Conservation (phyloP, 2,329 filamentous ascomycete genomes). For the Hortaea werneckii region DNA sequence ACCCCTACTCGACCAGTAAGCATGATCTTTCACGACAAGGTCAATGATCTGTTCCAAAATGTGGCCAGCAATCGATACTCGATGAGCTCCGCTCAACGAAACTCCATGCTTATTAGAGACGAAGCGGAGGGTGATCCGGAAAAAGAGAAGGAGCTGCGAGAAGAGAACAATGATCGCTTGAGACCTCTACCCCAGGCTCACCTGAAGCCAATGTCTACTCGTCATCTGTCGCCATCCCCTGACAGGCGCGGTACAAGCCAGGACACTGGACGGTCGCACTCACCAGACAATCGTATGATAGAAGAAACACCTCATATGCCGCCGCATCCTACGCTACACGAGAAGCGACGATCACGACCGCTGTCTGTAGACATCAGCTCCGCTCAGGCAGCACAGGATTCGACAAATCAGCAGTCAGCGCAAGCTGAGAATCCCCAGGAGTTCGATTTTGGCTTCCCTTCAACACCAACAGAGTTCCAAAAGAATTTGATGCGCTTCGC, state of each 20-base stretch:
- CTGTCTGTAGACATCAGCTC: conserved; percentile 35
- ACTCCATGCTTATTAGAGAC: conserved; percentile 71
- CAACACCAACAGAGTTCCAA: conserved; percentile 77
- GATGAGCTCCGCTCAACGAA: conserved; percentile 44
- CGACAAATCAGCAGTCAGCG: conserved; percentile 8
- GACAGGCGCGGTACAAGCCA: conserved; percentile 26
- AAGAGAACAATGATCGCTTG: conserved; percentile 75
- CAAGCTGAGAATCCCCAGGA: conserved; percentile 7
- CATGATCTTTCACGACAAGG: conserved; percentile 70
- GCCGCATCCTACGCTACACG: conserved; percentile 25
- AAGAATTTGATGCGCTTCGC: conserved; percentile 86
- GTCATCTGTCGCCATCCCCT: conserved; percentile 15
- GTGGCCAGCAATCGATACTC: conserved; percentile 62
- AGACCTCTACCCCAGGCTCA: conserved; percentile 62
- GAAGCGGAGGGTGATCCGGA: conserved; percentile 71
- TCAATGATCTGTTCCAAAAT: conserved; percentile 78
- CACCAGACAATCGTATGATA: conserved; percentile 3
- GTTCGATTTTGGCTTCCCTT: conserved; percentile 57
- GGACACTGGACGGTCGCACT: conserved; percentile 3
- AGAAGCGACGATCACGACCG: conserved; percentile 32
- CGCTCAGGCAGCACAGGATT: conserved; percentile 28
- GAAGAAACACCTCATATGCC: conserved; percentile 21
- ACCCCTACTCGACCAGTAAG: conserved; percentile 52
- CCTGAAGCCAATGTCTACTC: conserved; percentile 18
- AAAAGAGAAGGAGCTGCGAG: conserved; percentile 67